Base-by-base conservation (phyloP, 2,329 filamentous ascomycete species). In the Xylaria sp. region DNA sequence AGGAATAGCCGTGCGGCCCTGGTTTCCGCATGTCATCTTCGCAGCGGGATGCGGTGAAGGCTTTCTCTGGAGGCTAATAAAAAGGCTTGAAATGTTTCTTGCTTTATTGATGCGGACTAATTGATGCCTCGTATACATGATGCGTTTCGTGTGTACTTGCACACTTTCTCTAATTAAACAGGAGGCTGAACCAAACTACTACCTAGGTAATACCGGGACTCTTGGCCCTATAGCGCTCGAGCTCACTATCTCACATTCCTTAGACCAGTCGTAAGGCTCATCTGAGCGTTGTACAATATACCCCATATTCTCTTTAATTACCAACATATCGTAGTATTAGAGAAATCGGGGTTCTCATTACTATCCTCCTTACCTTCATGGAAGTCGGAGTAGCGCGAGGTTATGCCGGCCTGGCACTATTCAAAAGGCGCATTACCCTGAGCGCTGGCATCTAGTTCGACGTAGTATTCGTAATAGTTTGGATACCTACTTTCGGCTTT, bases 371-470 rank as follows among this genome's bases (percentile, higher is more conserved):
- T 39, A 32, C 12, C n/a, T 50, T 5, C 4, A 17, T 48, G 42
- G 24, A 47, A 56, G 50, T 30, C 19, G 27, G 17, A 39, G 55
- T 24, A 0, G 7, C 57, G 21, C 12, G 27, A 32, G 12, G 47
- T 14, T 11, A 32, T 59, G 30, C 32, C 3, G 57, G 42, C 36
- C 12, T 32, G 36, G 32, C 24, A 24, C 47, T 81, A 87, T 77
- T 88, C 81, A 75, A 88, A 89, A 55, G 82, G 78, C 6, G 84
- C 85, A 2, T 82, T 82, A 3, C 86, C 87, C 69, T 83, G 83
- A 0, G 83, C 82, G 51, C 81, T 82, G 11, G 81, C 71, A 56
- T 83, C 81, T 1, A 83, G 80, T 55, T 86, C 85, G 42, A 58
- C 63, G 60, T 86, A 83, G 34, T 84, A 81, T 72, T 89, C 82